Evolutionary conservation across 2,329 filamentous ascomycete species (phyloP).

Genomic region (Claviceps paspali): DNA sequence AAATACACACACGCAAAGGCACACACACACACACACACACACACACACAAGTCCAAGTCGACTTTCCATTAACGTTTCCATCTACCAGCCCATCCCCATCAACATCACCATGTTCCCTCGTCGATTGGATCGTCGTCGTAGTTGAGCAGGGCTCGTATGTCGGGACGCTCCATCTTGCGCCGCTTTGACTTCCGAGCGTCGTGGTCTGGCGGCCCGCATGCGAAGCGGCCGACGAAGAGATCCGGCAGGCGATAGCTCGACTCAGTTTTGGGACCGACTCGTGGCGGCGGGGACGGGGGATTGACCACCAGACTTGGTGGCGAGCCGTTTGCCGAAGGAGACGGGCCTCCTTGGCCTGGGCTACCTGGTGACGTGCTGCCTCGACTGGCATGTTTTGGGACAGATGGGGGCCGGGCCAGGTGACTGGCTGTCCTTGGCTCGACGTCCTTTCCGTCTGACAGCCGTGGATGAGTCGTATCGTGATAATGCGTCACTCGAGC

Average conservation of each 20-base stretch:
- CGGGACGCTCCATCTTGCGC: slow-evolving; percentile 15
- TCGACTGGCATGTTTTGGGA: slow-evolving; percentile 3
- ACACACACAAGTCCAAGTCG: no score
- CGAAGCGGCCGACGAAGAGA: slow-evolving; percentile 17
- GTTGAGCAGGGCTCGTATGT: slow-evolving; percentile 19
- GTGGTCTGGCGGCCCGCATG: slow-evolving; percentile 6
- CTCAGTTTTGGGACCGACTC: background rate
- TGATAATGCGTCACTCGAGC: background rate
- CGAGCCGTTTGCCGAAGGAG: background rate
- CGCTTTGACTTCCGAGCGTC: background rate
- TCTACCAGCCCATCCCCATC: background rate
- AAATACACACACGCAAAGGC: no score
- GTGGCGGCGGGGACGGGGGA: background rate
- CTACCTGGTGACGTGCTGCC: background rate
- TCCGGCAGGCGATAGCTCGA: slow-evolving; percentile 4
- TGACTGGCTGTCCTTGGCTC: background rate
- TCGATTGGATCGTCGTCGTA: slow-evolving; percentile 20
- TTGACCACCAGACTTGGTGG: slow-evolving; percentile 6
- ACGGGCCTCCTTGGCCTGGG: background rate
- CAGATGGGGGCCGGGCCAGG: slow-evolving; percentile 2
- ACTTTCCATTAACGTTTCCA: no score
- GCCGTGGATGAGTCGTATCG: background rate
- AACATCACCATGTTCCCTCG: background rate
- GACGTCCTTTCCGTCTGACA: background rate
- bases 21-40: no score